Evolutionary conservation across 139 green algal species (phyloP).

Genomic region (Haematococcus lacustris): DNA sequence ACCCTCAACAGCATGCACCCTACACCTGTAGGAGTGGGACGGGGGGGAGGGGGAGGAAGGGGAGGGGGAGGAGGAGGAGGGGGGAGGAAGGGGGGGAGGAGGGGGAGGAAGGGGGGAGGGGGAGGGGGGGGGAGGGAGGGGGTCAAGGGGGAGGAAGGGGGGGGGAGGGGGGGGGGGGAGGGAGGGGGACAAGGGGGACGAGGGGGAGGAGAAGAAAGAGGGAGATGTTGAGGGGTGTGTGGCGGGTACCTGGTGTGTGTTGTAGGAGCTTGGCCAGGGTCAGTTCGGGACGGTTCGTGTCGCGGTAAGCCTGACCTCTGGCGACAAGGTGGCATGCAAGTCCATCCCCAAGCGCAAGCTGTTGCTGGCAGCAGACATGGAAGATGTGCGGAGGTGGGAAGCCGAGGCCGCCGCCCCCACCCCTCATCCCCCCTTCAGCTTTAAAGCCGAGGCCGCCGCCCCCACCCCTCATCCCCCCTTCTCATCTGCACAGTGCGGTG

Average conservation of each 20-base stretch:
- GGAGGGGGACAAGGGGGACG: not conserved
- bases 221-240: not conserved
- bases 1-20: no score
- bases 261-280: constrained; percentile 42
- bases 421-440: not conserved
- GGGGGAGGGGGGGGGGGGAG: not conserved
- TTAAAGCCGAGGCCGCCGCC: no score
- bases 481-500: no score
- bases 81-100: no score
- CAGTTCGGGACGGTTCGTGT: constrained; percentile 33
- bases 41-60: no score
- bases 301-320: not conserved
- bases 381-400: constrained; percentile 81
- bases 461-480: not conserved
- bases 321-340: constrained; percentile 71
- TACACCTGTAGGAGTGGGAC: no score
- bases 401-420: no score
- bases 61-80: no score
- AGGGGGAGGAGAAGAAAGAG: not conserved
- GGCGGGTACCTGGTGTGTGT: no score
- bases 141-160: not conserved
- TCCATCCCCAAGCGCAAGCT: constrained; percentile 82
- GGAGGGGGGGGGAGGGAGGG: not conserved
- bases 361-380: constrained; percentile 59
- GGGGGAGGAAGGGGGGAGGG: no score